phyloP scores from a whole-genome alignment of 768 basidiomycete genomes.

The Suillus hirtellus region DNA sequence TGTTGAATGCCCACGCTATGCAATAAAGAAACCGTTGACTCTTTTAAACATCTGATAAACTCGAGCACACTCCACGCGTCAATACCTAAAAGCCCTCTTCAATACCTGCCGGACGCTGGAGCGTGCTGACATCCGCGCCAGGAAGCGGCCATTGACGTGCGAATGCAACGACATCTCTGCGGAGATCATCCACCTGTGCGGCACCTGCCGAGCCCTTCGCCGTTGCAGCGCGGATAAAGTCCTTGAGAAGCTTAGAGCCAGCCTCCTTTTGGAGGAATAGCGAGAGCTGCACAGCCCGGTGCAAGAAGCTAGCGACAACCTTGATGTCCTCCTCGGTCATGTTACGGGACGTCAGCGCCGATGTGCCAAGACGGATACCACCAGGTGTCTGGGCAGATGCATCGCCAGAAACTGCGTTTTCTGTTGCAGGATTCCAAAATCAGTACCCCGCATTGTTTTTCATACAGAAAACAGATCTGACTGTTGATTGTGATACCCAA shows the following conservation, averaged over 20 bases:
- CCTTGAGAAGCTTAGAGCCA: constrained; percentile 91
- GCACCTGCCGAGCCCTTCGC: constrained; percentile 72
- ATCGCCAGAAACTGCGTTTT: constrained; percentile 97
- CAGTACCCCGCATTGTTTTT: background rate
- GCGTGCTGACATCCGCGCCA: constrained; percentile 60
- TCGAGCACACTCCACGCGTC: constrained; percentile 3
- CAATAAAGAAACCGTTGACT: constrained; percentile 53
- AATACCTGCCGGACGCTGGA: constrained; percentile 63
- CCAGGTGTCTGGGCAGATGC: constrained; percentile 94
- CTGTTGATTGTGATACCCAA: constrained; percentile 97
- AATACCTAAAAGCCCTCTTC: constrained; percentile 46
- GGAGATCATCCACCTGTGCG: constrained; percentile 68
- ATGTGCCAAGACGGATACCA: constrained; percentile 94
- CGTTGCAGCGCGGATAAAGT: constrained; percentile 85
- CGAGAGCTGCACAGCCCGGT: constrained; percentile 92
- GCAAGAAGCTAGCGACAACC: constrained; percentile 85
- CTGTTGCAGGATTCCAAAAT: constrained; percentile 34
- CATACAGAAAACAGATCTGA: constrained; percentile 37
- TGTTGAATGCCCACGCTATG: constrained; percentile 24
- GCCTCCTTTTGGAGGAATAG: constrained; percentile 92
- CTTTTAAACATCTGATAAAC: constrained; percentile 30
- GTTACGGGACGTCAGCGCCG: constrained; percentile 91
- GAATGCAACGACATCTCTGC: constrained; percentile 78
- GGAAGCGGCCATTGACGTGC: constrained; percentile 91
- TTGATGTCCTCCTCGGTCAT: constrained; percentile 89